Base-by-base conservation (phyloP, 2,329 filamentous ascomycete genomes). In the Apiospora kogelbergensis region DNA sequence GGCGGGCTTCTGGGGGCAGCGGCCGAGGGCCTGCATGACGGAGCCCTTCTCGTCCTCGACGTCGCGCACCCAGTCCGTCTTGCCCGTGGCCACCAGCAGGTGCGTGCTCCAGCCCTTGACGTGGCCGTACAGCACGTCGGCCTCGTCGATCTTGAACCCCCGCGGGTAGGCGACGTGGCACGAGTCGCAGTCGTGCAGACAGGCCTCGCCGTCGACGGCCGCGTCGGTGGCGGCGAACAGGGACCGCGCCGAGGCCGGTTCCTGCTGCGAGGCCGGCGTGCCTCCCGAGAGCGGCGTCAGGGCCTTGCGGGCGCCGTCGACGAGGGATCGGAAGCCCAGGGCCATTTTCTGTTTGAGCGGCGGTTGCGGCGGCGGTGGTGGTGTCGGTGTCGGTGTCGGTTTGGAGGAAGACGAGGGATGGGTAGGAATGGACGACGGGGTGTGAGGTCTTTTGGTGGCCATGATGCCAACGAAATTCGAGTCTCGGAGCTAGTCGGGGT, bases 61-160 rank as follows among this genome's bases (percentile, higher is more conserved):
- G 82, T 97, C 92, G 70, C 93, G 84, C 77, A 95, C 92, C 96
- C 96, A 99, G 81, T 99, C 96, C 33, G 91, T 88, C 87, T 98
- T 97, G 71, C 94, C 93, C n/a, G 96, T 99, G 30, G 94, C 96
- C 20, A 98, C 94, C 41, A 99, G 84, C 71, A 97, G 78, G 81
- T 99, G 96, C 24, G 94, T 96, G 76, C 89, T 91, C 92, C 94
- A 98, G 44, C 90, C 93, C 76, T 94, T 93, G 71, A 98, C 88
- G 70, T 92, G 85, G 0, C 95, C 96, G 78, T 97, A 98, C 65
- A 99, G 82, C 74, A 90, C 84, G 77, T 97, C 94, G 7, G 86
- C 83, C 78, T 91, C 88, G 69, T 98, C 92, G 68, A 97, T 89
- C 76, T 90, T 89, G 81, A 91, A 91, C 44, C 81, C 81, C 70